Evolutionary conservation across 257 asterid genomes (phyloP).

Genomic region (Primulina tabacum): DNA sequence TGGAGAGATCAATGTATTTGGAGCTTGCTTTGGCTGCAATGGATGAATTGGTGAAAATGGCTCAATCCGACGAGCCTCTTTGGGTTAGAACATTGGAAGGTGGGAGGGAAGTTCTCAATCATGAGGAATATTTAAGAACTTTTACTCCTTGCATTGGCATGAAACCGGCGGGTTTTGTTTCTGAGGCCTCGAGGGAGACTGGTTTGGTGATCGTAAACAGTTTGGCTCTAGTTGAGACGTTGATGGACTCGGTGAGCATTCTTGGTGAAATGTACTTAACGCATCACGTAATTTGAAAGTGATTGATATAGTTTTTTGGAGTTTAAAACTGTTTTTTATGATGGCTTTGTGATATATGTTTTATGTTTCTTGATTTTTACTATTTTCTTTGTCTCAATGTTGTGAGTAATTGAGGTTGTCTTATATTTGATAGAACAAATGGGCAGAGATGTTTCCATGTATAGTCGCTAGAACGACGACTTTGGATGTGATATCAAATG

Average conservation of each 20-base stretch:
- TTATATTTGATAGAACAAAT: constrained; percentile 37
- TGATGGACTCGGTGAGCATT: constrained; percentile 52
- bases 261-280: neutral
- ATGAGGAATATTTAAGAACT: constrained; percentile 44
- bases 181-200: constrained; percentile 55
- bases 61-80: constrained; percentile 42
- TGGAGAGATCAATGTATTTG: constrained; percentile 48
- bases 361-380: too few species aligned
- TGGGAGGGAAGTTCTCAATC: constrained; percentile 38
- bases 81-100: constrained; percentile 44
- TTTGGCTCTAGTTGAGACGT: constrained; percentile 56
- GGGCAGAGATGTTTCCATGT: constrained; percentile 61
- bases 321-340: neutral
- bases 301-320: neutral
- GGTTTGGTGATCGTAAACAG: constrained; percentile 52
- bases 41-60: constrained; percentile 47
- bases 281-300: neutral
- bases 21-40: constrained; percentile 55
- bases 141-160: constrained; percentile 46
- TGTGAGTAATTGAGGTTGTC: neutral
- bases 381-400: neutral
- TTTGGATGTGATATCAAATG: constrained; percentile 46
- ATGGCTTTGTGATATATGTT: neutral
- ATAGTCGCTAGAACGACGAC: constrained; percentile 48
- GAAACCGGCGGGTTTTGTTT: constrained; percentile 46